These are phyloP conservation scores for Rhizoctonia solani DNA, from an alignment of 1,284 basidiomycete genomes.

Conservation along the genomic window DNA sequence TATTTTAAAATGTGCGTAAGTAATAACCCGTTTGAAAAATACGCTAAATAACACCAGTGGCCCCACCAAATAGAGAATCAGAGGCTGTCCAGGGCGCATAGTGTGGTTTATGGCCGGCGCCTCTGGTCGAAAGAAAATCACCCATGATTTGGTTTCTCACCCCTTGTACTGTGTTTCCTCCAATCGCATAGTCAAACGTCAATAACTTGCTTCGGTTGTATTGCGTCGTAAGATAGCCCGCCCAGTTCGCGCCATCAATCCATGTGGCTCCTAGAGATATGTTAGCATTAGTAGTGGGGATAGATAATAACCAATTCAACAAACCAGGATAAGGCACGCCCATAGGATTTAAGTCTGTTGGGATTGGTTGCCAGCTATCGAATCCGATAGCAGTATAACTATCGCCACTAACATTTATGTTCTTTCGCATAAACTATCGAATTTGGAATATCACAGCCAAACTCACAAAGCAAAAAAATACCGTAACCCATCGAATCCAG, in stretches of 20 bases:
- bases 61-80: neutral
- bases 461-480: conserved; percentile 30
- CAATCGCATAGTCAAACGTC: conserved; percentile 17
- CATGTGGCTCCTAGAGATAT: conserved; percentile 3
- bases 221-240: conserved; percentile 17
- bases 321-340: conserved; percentile 18
- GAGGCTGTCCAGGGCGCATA: neutral
- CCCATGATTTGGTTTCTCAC: conserved; percentile 1
- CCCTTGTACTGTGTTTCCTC: conserved; percentile 11
- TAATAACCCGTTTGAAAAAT: too few species aligned
- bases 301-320: neutral
- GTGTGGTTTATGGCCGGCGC: neutral
- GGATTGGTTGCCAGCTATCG: conserved; percentile 13
- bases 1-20: neutral
- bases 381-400: conserved; percentile 24
- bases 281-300: neutral
- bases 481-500: conserved; percentile 15
- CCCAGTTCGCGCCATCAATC: conserved; percentile 23
- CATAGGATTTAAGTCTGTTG: conserved; percentile 11
- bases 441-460: neutral
- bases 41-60: neutral
- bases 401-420: conserved; percentile 3
- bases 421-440: neutral
- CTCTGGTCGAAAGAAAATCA: conserved; percentile 4
- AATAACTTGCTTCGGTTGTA: conserved; percentile 31